These are phyloP conservation scores for Intubia oerlemansii DNA, from an alignment of 2,329 filamentous ascomycete genomes.

Conservation along the genomic window DNA sequence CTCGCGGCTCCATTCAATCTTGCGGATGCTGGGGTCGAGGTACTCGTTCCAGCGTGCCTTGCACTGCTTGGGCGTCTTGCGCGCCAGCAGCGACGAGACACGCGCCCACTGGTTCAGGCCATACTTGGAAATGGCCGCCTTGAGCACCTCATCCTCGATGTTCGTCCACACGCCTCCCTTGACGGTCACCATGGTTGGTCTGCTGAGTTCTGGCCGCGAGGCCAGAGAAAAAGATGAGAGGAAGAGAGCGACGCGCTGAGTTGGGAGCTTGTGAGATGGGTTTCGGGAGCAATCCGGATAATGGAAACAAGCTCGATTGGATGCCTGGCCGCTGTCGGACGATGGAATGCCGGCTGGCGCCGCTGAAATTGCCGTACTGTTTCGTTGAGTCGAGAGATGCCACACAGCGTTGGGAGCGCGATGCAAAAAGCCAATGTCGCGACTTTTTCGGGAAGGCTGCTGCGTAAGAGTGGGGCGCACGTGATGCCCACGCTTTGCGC, in stretches of 20 bases:
- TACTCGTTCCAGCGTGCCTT: slow-evolving; percentile 97
- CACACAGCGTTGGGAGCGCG: too few species aligned
- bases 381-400: too few species aligned
- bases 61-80: slow-evolving; percentile 97
- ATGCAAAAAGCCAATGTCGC: too few species aligned
- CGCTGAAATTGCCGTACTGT: too few species aligned
- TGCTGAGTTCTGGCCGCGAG: slow-evolving; percentile 6
- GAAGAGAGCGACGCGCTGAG: too few species aligned
- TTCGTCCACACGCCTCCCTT: slow-evolving; percentile 60
- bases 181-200: slow-evolving; percentile 54
- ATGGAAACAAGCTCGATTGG: not conserved
- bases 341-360: too few species aligned
- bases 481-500: too few species aligned
- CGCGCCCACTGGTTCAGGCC: slow-evolving; percentile 96
- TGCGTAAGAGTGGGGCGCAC: too few species aligned
- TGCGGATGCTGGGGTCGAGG: slow-evolving; percentile 93
- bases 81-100: slow-evolving; percentile 86
- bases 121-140: slow-evolving; percentile 86
- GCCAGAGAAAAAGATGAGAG: not conserved
- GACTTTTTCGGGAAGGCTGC: too few species aligned
- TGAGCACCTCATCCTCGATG: slow-evolving; percentile 87
- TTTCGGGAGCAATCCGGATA: not conserved
- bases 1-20: slow-evolving; percentile 97
- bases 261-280: not conserved
- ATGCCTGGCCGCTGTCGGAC: too few species aligned